Percentiles rank a stretch among this genome's conserved stretches.
phyloP scores from a whole-genome alignment of 345 rosid genomes.

The Moringa oleifera region DNA sequence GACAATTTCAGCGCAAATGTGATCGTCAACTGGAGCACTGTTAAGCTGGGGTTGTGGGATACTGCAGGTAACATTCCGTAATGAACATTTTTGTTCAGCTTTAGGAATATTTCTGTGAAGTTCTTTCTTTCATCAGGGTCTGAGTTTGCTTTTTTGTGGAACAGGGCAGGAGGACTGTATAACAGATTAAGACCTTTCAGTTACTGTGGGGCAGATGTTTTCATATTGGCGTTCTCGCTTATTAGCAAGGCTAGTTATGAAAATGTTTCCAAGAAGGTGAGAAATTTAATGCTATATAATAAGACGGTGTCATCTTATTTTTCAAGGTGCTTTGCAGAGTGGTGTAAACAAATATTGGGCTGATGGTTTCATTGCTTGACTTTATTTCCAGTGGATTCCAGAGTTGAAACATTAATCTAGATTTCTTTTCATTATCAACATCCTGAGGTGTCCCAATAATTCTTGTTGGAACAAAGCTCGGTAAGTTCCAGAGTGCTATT shows the following conservation, averaged over 20 bases:
- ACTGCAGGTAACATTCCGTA: conserved; percentile 61
- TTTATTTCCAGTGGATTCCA: conserved; percentile 84
- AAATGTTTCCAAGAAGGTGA: conserved; percentile 90
- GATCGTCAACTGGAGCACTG: conserved; percentile 83
- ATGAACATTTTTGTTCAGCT: neutral
- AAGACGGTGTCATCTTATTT: neutral
- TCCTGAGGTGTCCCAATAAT: conserved; percentile 89
- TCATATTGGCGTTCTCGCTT: conserved; percentile 89
- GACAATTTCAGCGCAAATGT: conserved; percentile 98
- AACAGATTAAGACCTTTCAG: conserved; percentile 89
- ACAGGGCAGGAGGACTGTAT: conserved; percentile 95
- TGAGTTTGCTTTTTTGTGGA: conserved; percentile 12
- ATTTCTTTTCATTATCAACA: too few species aligned
- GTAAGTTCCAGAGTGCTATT: too few species aligned
- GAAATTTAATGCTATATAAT: too few species aligned
- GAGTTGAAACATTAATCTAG: conserved; percentile 95
- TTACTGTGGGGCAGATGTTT: conserved; percentile 94
- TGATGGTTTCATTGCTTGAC: conserved; percentile 11
- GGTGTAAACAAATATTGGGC: neutral
- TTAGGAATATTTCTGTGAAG: too few species aligned
- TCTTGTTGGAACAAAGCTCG: conserved; percentile 96
- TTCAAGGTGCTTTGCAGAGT: neutral
- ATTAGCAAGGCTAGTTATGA: conserved; percentile 99
- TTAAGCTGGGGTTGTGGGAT: conserved; percentile 96
- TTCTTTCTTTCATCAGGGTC: neutral